Evolutionary conservation across 148 eudicot species (phyloP), one percentile per base, ranked within the genome.

Genomic region (Cornus florida): DNA sequence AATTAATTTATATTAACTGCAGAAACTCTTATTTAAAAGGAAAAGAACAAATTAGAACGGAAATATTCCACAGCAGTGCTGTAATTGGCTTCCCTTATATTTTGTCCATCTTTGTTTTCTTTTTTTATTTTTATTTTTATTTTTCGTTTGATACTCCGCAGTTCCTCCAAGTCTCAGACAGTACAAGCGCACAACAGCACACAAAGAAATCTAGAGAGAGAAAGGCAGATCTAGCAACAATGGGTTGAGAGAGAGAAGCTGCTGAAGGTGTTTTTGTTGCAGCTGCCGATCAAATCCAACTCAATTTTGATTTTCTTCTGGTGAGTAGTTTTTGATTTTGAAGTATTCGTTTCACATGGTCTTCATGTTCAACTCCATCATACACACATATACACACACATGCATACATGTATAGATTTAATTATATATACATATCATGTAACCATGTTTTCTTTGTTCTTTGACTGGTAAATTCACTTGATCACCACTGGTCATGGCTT

Each of bases 211-310:
- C 28, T 1, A 84, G 72, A 67, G 38, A 76, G 62, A 20, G 23
- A 50, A 46, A 32, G 24, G 13, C 10, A 22, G 87, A 88, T 86
- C 89, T 70, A 74, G 71, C 67, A 59, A 57, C 23, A 77, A 86
- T 84, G 89, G 91, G 88, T 76, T 86, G 79, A 86, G 71, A 33
- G 31, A 76, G 73, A 80, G 39, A 48, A 84, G 76, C 79, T 46
- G 76, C 79, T 84, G 77, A 79, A 73, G 33, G 28, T 19, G 60
- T 59, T 68, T 48, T 28, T 56, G 66, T 62, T n/a, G 12, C 73
- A 69, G 73, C 73, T 69, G 79, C 79, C 70, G 50, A 69, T 77
- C 79, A 50, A 48, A 48, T 14, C 48, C 62, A 22, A 19, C 59
- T 6, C 39, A 77, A 62, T 77, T 28, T 68, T 77, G 65, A 67